Evolutionary conservation across 306 rosid species (phyloP).

Genomic region (Sindora glabra): DNA sequence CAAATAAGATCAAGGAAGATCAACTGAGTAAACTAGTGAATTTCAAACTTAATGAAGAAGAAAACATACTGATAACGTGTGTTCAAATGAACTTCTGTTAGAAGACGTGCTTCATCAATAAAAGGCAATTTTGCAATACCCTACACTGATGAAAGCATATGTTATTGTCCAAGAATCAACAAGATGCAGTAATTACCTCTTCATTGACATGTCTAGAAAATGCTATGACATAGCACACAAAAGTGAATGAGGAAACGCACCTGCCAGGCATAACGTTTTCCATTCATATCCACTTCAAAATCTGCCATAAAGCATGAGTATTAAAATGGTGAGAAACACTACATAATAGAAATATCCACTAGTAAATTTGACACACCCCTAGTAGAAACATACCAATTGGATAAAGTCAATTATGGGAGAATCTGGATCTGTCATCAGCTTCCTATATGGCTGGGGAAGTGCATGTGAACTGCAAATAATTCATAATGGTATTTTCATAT

Average conservation of each 20-base stretch:
- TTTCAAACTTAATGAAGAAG: not conserved
- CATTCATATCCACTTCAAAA: conserved; percentile 99
- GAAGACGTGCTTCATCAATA: conserved; percentile 91
- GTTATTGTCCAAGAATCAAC: conserved; percentile 11
- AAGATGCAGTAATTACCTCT: not conserved
- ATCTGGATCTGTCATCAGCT: conserved; percentile 70
- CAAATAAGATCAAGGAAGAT: not conserved
- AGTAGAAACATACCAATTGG: conserved; percentile 55
- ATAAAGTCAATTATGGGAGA: conserved; percentile 88
- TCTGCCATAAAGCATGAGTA: conserved; percentile 42
- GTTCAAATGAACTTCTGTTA: conserved; percentile 71
- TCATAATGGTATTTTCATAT: not conserved
- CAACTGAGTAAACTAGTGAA: not conserved
- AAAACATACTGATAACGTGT: conserved; percentile 56
- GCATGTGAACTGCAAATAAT: conserved; percentile 78
- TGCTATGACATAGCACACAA: not conserved
- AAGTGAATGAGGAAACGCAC: conserved; percentile 27
- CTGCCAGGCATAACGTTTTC: conserved; percentile 97
- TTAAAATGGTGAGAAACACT: conserved; percentile 1
- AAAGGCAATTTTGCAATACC: conserved; percentile 96
- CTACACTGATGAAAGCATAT: conserved; percentile 30
- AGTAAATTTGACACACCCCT: not conserved
- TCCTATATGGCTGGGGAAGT: conserved; percentile 78
- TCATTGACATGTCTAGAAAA: not conserved
- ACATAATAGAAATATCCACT: not conserved